phyloP scores from a whole-genome alignment of 2,329 filamentous ascomycete genomes.

The Leptographium wingfieldii region DNA sequence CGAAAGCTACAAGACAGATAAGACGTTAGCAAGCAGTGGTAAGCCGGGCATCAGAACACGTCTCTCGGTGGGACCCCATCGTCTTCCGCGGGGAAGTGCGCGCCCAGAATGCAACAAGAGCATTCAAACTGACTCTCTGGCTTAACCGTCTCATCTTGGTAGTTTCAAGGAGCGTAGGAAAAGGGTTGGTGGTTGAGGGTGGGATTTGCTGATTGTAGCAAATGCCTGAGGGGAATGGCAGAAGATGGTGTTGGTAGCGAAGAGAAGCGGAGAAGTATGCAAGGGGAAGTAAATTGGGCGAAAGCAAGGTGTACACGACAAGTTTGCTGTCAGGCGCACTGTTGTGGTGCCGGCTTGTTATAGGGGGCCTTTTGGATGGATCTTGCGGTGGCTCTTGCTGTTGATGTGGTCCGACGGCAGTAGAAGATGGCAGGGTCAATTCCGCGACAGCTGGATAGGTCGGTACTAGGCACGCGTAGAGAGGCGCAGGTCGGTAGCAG shows the following conservation, averaged over 20 bases:
- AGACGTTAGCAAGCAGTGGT: not conserved
- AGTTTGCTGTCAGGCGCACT: not conserved
- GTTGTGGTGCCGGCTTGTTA: not conserved
- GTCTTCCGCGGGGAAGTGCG: not conserved
- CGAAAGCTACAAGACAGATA: constrained; percentile 55
- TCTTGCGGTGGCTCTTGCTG: not conserved
- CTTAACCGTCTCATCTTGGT: constrained; percentile 82
- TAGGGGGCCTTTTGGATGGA: not conserved
- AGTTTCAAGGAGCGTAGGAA: not conserved
- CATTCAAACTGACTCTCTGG: constrained; percentile 66
- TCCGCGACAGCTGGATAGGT: not conserved
- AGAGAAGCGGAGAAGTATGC: not conserved
- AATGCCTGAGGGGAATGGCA: not conserved
- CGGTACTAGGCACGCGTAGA: not conserved
- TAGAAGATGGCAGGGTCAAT: not conserved
- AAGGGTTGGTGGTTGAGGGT: not conserved
- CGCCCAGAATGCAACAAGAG: constrained; percentile 2
- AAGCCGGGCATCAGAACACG: not conserved
- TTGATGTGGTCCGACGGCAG: not conserved
- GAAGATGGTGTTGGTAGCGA: not conserved
- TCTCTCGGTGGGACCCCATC: not conserved
- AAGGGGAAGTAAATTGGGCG: not conserved
- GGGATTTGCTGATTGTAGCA: not conserved
- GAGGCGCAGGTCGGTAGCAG: too few relatives aligned
- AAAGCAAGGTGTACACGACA: not conserved